These are phyloP conservation scores for Saccharomyces pastorianus DNA, from an alignment of 1,139 yeast species.

Conservation along the genomic window DNA sequence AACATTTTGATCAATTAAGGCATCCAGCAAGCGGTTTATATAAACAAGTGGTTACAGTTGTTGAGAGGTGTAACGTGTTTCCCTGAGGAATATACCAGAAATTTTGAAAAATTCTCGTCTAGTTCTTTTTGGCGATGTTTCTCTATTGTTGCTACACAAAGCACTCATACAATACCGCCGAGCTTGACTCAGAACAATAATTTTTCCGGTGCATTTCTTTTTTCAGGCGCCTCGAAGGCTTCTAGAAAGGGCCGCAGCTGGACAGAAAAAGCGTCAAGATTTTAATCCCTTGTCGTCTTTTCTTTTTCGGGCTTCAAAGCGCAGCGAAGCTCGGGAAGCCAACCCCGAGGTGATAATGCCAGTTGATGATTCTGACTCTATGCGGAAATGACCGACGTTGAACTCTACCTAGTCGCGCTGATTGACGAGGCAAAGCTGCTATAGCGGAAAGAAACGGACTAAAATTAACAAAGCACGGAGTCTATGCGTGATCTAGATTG, in stretches of 20 bases:
- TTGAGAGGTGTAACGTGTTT: too few species aligned
- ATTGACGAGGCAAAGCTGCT: background rate
- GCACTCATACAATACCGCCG: background rate
- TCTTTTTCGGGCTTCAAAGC: background rate
- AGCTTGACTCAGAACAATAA: background rate
- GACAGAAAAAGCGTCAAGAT: background rate
- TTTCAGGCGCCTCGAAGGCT: background rate
- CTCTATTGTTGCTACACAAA: background rate
- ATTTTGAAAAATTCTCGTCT: background rate
- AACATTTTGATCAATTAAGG: too few species aligned
- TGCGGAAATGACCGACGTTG: too few species aligned
- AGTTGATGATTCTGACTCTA: background rate
- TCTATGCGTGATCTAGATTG: background rate
- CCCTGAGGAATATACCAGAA: too few species aligned
- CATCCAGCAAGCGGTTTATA: background rate
- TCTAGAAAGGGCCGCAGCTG: background rate
- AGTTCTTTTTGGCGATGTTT: background rate
- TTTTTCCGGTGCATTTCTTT: background rate
- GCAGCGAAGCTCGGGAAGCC: constrained; percentile 1
- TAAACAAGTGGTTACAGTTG: background rate
- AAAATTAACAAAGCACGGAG: background rate
- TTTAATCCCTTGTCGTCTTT: background rate
- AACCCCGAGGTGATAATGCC: background rate
- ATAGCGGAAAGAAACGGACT: background rate
- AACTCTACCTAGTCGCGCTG: too few species aligned